Percentiles rank a stretch among this genome's conserved stretches.
Evolutionary conservation across 805 yeast species (phyloP).

Genomic region (Danielozyma ontarioensis): DNA sequence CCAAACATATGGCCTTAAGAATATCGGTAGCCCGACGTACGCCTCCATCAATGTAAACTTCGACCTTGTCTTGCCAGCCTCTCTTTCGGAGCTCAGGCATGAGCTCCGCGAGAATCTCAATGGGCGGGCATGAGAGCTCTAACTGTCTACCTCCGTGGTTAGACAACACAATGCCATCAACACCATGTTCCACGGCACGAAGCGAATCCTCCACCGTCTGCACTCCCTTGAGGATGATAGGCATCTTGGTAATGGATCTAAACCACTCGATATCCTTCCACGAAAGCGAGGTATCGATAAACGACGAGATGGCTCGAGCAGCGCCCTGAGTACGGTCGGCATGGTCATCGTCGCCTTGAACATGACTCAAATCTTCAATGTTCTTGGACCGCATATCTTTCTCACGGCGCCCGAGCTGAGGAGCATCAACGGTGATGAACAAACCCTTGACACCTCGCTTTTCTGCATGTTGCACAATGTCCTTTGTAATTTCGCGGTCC

Average conservation of each 20-base stretch:
- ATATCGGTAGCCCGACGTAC: conserved; percentile 65
- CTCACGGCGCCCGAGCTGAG: conserved; percentile 86
- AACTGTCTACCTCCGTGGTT: conserved; percentile 91
- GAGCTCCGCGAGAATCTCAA: conserved; percentile 69
- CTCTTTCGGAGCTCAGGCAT: conserved; percentile 46
- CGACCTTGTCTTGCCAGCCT: conserved; percentile 43
- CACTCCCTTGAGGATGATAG: conserved; percentile 72
- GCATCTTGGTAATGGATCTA: conserved; percentile 32
- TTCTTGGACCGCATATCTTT: conserved; percentile 70
- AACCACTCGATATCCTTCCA: conserved; percentile 41
- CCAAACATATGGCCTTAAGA: conserved; percentile 60
- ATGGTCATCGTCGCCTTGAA: conserved; percentile 44
- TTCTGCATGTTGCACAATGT: conserved; percentile 68
- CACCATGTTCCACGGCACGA: conserved; percentile 65
- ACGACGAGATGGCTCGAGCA: conserved; percentile 78
- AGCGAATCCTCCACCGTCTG: conserved; percentile 78
- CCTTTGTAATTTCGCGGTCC: conserved; percentile 60
- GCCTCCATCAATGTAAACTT: conserved; percentile 65
- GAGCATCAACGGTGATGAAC: conserved; percentile 90
- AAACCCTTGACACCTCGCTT: conserved; percentile 57
- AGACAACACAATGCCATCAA: conserved; percentile 74
- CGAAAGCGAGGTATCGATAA: conserved; percentile 40
- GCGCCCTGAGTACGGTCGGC: conserved; percentile 78
- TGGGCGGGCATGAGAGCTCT: conserved; percentile 75
- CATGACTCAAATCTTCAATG: conserved; percentile 40